Evolutionary conservation across 2,329 filamentous ascomycete genomes (phyloP), one percentile per base, ranked within the genome.

Genomic region (Didymella arachidicola): DNA sequence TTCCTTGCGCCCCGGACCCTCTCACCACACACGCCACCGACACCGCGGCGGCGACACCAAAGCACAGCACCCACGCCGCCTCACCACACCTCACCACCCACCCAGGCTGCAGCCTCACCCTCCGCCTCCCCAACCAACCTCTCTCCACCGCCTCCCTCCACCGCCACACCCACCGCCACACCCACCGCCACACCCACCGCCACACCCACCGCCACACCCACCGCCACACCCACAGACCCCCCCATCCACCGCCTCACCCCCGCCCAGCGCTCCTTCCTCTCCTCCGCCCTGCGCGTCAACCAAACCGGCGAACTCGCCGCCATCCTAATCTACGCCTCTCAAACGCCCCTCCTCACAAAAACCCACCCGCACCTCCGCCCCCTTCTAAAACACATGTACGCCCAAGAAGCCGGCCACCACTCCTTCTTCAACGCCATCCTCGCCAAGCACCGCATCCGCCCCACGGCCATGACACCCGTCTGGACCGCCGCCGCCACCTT

Each of bases 221-320:
- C 62, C 42, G 27, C 41, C 44, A 59, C 62, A 11, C 66, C 67
- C n/a, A n/a, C n/a, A n/a, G n/a, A n/a, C n/a, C n/a, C n/a, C n/a
- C n/a, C n/a, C 32, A 59, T 69, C 56, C 68, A 63, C 46, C 59
- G 72, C 7, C 69, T 79, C 50, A 72, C 66, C 44, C 47, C 53
- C 3, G 62, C 71, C 18, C 77, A 79, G 57, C 64, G 65, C 26
- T 59, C 63, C 53, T 79, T 77, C 63, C 77, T 79, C 56, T 75
- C 77, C 57, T 72, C 73, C 34, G 77, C 77, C 11, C 87, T 98
- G 29, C 92, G 95, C 62, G 95, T 99, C 57, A 98, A 99, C 78
- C 95, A 99, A 80, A 93, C 95, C 25, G 95, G 95, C 73, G 95
- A 99, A 79, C 87, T 99, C n/a, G 95, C 95, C 53, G 95, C 95